Evolutionary conservation across 768 basidiomycete genomes (phyloP), one percentile per base, ranked within the genome.

Genomic region (Lepiota venenata): DNA sequence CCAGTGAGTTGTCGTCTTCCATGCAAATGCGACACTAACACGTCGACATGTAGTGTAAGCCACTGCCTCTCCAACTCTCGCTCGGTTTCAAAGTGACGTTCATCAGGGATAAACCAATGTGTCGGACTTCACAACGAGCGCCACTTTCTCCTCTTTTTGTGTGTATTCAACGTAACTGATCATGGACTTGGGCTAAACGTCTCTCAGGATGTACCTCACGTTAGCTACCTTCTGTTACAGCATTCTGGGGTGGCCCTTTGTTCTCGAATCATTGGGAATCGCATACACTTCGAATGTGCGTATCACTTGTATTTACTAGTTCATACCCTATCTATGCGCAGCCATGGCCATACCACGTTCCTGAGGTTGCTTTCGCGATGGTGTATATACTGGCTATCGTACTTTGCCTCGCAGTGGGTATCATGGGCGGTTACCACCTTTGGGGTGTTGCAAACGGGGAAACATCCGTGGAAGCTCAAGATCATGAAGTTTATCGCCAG

Each of bases 61-160:
- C 7, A 2, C 18, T 2, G 11, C 10, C 25, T 47, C n/a, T 43
- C 39, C 14, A 47, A 11, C 41, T 16, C 44, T 55, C 16, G 50
- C 52, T 27, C 41, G 9, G 21, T 15, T 38, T 51, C 32, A 52
- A n/a, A 45, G 45, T 56, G 46, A 35, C 7, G 43, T 14, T 14
- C 12, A 6, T 64, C 32, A 94, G 92, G 94, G 94, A 84, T 98
- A 47, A 98, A 98, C 68, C 92, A 93, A 81, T 98, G 96, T 65
- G 96, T 99, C 41, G 96, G 96, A 10, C 68, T 98, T 6, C 78
- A 96, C 66, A 99, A 98, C 61, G 95, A 98, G 65, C 85, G 96
- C 0, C 93, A 98, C 71, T 99, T 99, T 62, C 80, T 96, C 37
- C 73, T 98, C 44, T 99, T 98, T 79, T 88, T 98, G 92, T 91